These are phyloP conservation scores for Spizellomyces punctatus DNA, from an alignment of 192 early-diverging fungal genomes.

Conservation along the genomic window DNA sequence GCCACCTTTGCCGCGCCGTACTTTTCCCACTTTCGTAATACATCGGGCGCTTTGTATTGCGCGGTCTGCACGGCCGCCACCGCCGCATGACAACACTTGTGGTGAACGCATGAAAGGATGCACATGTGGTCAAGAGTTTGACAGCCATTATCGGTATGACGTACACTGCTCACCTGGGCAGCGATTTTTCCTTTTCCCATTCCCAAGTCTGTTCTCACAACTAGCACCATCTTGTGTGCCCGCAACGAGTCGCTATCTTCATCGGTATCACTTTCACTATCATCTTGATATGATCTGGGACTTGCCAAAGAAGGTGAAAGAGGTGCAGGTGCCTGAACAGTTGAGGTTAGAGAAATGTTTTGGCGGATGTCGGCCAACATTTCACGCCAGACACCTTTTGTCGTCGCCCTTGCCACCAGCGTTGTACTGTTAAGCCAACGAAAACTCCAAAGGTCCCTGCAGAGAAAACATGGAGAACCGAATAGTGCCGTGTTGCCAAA, in stretches of 20 bases:
- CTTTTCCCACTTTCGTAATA: constrained; percentile 68
- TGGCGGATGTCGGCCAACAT: too few species aligned
- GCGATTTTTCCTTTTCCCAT: constrained; percentile 97
- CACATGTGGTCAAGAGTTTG: neutral
- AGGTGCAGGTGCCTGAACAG: too few species aligned
- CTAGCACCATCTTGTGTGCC: constrained; percentile 65
- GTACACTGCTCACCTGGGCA: constrained; percentile 61
- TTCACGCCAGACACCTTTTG: too few species aligned
- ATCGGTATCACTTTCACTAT: constrained; percentile 3
- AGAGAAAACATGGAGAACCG: neutral
- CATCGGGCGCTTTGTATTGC: constrained; percentile 9
- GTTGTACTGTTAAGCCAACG: neutral
- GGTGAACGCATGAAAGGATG: neutral
- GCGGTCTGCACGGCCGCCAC: constrained; percentile 62
- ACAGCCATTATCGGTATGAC: neutral
- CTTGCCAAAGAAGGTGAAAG: too few species aligned
- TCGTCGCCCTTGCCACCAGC: neutral
- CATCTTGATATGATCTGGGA: neutral
- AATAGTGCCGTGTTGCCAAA: neutral
- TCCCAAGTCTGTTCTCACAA: constrained; percentile 85
- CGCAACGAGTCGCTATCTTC: constrained; percentile 2
- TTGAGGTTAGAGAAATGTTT: too few species aligned
- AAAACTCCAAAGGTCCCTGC: neutral
- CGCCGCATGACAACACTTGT: constrained; percentile 85
- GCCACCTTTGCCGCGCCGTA: constrained; percentile 86